Evolutionary conservation across 768 basidiomycete species (phyloP).

Genomic region (Termitomyces sp.): DNA sequence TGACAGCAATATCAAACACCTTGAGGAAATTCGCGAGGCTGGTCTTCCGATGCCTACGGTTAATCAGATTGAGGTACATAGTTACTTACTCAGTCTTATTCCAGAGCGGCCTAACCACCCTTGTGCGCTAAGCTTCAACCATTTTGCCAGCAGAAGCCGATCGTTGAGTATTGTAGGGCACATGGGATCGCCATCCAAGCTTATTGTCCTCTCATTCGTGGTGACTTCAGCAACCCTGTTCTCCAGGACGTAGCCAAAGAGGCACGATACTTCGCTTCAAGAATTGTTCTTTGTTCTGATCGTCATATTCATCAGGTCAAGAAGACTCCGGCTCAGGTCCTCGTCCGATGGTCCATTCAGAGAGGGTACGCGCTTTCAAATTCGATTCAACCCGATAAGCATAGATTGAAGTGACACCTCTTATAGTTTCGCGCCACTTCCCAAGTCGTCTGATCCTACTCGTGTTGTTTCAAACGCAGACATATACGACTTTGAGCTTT

Average conservation of each 20-base stretch:
- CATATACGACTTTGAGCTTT: conserved; percentile 73
- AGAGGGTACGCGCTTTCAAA: conserved; percentile 49
- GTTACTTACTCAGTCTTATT: background rate
- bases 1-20: conserved; percentile 58
- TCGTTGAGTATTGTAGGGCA: conserved; percentile 67
- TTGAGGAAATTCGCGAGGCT: conserved; percentile 65
- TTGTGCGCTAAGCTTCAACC: conserved; percentile 58
- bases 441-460: conserved; percentile 67
- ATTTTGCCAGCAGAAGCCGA: conserved; percentile 74
- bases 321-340: conserved; percentile 68
- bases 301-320: conserved; percentile 34
- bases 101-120: background rate
- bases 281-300: background rate
- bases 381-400: background rate
- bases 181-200: conserved; percentile 64
- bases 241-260: conserved; percentile 54
- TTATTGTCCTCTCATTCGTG: conserved; percentile 72
- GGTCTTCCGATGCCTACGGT: conserved; percentile 64
- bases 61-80: conserved; percentile 74
- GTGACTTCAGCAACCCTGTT: conserved; percentile 48
- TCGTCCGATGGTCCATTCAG: conserved; percentile 89
- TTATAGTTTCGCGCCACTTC: conserved; percentile 72
- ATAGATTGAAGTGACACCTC: background rate
- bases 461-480: conserved; percentile 73
- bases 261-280: conserved; percentile 31